Base-by-base conservation (phyloP, 2,329 filamentous ascomycete species). In the Coniella lustricola region DNA sequence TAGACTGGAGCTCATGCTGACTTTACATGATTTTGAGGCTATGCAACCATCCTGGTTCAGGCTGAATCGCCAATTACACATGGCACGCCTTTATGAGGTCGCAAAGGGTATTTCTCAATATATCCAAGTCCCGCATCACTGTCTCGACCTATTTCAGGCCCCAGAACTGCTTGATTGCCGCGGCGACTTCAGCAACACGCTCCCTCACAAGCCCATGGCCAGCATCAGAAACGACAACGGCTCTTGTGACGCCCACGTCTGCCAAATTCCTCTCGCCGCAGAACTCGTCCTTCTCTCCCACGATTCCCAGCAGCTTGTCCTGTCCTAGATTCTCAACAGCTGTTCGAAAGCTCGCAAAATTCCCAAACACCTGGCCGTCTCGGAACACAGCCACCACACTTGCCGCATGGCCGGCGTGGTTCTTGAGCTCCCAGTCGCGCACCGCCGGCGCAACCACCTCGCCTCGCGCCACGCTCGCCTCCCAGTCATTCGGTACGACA, bases 371-470 rank as follows among this genome's bases (percentile, higher is more conserved):
- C 0, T 67, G 67, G 0, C 67, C 74, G 40, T 78, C 69, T 36
- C 73, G 63, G 5, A 75, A 62, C 0, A 75, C 64, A 0, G 60
- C 69, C 16, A 75, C 63, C 1, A 78, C 69, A 31, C 67, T 71
- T 0, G 68, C 67, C 3, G 53, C 17, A 52, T 77, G 72, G 0
- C 74, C 74, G 2, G 53, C 18, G 54, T 79, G 75, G 7, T 71
- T 56, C 9, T 54, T 58, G 57, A 68, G 63, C 55, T 77, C 63
- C 75, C 75, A 78, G 0, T 66, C 64, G n/a, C 64, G 58, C 2
- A 78, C 56, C 0, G 72, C 72, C 49, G 71, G 64, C 0, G 72
- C 68, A 1, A 76, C 73, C 0, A 77, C 58, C 35, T 74, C 67
- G 0, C 72, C 71, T 0, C 52, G 55, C 0, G 20, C 49, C 4